Percentiles rank a stretch among this genome's conserved stretches.
Conservation (phyloP, 2,329 filamentous ascomycete species). For the Colletotrichum sp. region DNA sequence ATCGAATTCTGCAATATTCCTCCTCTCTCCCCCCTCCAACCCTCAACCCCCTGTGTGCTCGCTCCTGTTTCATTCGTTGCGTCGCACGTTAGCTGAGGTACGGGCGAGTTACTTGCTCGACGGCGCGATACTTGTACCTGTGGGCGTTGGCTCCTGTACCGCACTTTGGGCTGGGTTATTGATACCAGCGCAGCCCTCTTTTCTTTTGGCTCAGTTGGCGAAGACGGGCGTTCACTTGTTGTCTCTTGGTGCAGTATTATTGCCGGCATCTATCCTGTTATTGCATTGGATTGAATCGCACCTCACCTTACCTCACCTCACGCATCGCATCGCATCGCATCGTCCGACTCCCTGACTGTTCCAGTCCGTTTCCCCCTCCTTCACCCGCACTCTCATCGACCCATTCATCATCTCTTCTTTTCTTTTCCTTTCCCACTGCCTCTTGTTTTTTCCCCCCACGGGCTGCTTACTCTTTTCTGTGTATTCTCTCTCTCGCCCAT, state of each 20-base stretch:
- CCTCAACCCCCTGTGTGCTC: not conserved
- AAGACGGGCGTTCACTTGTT: not conserved
- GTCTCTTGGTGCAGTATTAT: not conserved
- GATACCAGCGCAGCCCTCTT: too few relatives aligned
- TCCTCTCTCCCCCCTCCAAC: not conserved
- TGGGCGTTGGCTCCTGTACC: too few relatives aligned
- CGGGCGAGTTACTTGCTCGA: not conserved
- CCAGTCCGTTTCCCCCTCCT: not conserved
- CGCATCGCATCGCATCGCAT: not conserved
- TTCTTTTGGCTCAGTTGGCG: too few relatives aligned
- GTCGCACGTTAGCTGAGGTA: not conserved
- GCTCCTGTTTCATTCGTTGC: not conserved
- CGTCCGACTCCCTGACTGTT: not conserved
- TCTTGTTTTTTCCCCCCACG: not conserved
- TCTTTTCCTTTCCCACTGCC: not conserved
- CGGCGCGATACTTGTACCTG: too few relatives aligned
- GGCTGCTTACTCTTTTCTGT: not conserved
- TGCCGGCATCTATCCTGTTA: not conserved
- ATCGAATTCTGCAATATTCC: constrained; percentile 10
- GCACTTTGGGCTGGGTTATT: too few relatives aligned
- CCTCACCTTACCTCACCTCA: not conserved
- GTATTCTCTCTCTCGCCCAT: not conserved
- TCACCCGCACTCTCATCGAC: not conserved
- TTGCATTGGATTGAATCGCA: not conserved
- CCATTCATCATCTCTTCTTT: not conserved